Base-by-base conservation (phyloP, 805 yeast genomes). In the Myxozyma sirexii region DNA sequence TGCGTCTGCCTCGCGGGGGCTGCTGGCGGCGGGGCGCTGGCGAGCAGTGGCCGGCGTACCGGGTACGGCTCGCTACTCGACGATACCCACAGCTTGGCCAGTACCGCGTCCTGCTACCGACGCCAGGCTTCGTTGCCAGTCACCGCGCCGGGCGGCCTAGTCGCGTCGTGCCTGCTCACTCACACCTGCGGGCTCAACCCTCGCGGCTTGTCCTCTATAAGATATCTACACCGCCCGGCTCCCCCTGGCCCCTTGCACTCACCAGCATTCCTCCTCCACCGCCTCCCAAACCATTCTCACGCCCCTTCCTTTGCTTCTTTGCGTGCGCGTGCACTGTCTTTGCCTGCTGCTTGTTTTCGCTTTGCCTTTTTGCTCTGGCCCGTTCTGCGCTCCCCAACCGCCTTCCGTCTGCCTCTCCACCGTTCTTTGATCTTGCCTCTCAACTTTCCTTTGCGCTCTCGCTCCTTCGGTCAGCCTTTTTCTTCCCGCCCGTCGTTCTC, bases 161-260 rank as follows among this genome's bases (percentile, higher is more conserved):
- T 26, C 48, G 48, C 37, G 37, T 44, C 35, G 17, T 24, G 21
- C 29, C 23, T 6, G 33, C 33, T 6, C 33, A 29, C 33, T 29
- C 33, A 29, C 33, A 29, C 33, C 10, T 10, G 10, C 33, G 10
- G 33, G 33, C 33, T 29, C 33, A 29, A 8, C 24, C 26, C 45
- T 5, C 45, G 15, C 23, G 26, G 24, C 23, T 21, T 23, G 31
- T 27, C 19, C 33, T 17, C 33, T 29, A 26, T 26, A 26, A 44
- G 21, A 44, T 15, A 44, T 44, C 48, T 24, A 44, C 24, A 44
- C 48, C 37, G 33, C 37, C 48, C 47, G 53, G n/a, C n/a, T n/a
- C n/a, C n/a, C n/a, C n/a, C n/a, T n/a, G n/a, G n/a, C 23, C 60
- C 54, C 51, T 56, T 50, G 35, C 56, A 37, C 21, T 17, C 51